Evolutionary conservation across 805 yeast genomes (phyloP).

Genomic region (Cyberlindnera mrakii): DNA sequence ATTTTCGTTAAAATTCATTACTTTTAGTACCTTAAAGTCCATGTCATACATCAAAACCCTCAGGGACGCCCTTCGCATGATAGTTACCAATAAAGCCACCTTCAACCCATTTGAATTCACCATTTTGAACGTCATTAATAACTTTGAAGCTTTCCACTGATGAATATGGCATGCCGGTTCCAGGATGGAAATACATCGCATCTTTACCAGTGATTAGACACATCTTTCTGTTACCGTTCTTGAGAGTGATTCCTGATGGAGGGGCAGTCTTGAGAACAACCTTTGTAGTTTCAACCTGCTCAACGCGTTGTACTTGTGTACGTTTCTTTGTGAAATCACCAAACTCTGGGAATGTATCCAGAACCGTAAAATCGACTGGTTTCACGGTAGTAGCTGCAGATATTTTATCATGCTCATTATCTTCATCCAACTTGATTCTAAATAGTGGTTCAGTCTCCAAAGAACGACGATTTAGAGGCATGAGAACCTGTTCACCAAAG

Average conservation of each 20-base stretch:
- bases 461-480: conserved; percentile 47
- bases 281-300: conserved; percentile 36
- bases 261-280: conserved; percentile 58
- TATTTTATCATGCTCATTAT: background rate
- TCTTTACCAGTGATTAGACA: conserved; percentile 75
- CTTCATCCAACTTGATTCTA: conserved; percentile 29
- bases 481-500: conserved; percentile 56
- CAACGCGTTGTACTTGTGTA: conserved; percentile 18
- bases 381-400: conserved; percentile 28
- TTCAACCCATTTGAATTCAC: conserved; percentile 49
- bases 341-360: conserved; percentile 43
- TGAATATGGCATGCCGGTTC: conserved; percentile 79
- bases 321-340: conserved; percentile 49
- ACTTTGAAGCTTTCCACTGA: conserved; percentile 76
- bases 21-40: background rate
- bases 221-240: conserved; percentile 59
- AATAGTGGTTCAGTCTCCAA: conserved; percentile 48
- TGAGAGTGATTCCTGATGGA: conserved; percentile 66
- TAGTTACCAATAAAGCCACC: conserved; percentile 43
- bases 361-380: conserved; percentile 33
- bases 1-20: conserved; percentile 1
- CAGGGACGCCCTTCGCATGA: conserved; percentile 86
- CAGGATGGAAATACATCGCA: conserved; percentile 84
- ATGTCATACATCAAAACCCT: conserved; percentile 52
- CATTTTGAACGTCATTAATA: conserved; percentile 45